Evolutionary conservation across 139 green algal genomes (phyloP), one percentile per base, ranked within the genome.

Genomic region (Asterochloris sp.): DNA sequence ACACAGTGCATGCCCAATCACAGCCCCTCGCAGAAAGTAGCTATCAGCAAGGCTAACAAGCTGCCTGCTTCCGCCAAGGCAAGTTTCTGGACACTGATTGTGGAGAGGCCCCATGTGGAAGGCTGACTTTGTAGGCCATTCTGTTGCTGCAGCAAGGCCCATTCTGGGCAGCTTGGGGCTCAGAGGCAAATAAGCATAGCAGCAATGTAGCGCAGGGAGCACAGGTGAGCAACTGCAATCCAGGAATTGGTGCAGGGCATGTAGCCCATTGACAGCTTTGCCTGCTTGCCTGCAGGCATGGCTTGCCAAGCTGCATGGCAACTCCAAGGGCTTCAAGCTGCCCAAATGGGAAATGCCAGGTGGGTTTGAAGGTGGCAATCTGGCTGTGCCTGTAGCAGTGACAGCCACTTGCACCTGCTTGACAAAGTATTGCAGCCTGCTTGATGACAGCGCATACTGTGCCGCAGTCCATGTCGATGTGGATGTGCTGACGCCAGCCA

Each of bases 401-500:
- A 54, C 21, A 54, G 2, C 12, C 14, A 10, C 16, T 12, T 28
- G 24, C 23, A 76, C 17, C 21, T 27, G 17, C 71, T 38, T 76
- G 23, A 16, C 71, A 38, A 28, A 38, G 71, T 63, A 10, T 73
- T 26, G 19, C 10, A 66, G 38, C 67, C 19, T 62, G 11, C 17
- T 71, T 24, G 1, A 71, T 71, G 66, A 71, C 10, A 24, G 4
- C 0, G 12, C 15, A 15, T 78, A n/a, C 26, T 14, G 17, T 27
- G 14, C 26, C 13, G 81, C 79, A 87, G 83, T 85, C 60, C 71
- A 85, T 17, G 85, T 89, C 19, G 75, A 91, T 64, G 74, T 92
- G 19, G 88, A 92, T 69, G 87, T 92, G 47, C 62, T 92, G 4
- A 79, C 73, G 10, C 89, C 89, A 27, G 83, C 86, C 15, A 75